Percentiles rank a stretch among this genome's conserved stretches.
Evolutionary conservation across 768 basidiomycete genomes (phyloP).

Genomic region (Mycena amicta): DNA sequence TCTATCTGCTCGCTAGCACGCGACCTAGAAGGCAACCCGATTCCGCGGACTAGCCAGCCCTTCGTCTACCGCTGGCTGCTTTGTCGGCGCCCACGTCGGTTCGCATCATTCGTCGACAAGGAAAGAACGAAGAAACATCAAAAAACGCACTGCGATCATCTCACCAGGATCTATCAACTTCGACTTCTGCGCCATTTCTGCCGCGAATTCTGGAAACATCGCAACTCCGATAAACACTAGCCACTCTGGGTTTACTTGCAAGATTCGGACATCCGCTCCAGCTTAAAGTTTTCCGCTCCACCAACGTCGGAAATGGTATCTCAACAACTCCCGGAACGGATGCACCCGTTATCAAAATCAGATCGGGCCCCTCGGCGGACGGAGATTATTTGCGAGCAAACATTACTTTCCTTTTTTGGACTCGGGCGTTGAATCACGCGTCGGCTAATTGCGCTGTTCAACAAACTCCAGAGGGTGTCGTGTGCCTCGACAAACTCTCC

Average conservation of each 20-base stretch:
- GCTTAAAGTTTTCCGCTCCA: not conserved
- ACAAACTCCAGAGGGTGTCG: too few relatives aligned
- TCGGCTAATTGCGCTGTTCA: too few relatives aligned
- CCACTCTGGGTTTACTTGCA: not conserved
- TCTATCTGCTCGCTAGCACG: not conserved
- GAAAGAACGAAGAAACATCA: not conserved
- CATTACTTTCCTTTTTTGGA: not conserved
- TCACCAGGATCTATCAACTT: not conserved
- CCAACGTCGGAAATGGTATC: not conserved
- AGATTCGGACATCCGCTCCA: not conserved
- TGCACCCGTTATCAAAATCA: not conserved
- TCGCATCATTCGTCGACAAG: not conserved
- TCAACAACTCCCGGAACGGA: not conserved
- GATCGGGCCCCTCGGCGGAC: not conserved
- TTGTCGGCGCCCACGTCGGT: not conserved
- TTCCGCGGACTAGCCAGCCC: not conserved
- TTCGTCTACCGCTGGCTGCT: not conserved
- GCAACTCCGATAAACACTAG: not conserved
- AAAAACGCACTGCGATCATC: not conserved
- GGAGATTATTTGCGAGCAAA: not conserved
- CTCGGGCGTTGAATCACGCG: not conserved
- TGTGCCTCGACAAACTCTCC: too few relatives aligned
- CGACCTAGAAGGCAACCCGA: not conserved
- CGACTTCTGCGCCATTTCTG: not conserved
- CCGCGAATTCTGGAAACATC: not conserved